Conservation (phyloP, 495 filamentous ascomycete species). For the Neurospora sp. region DNA sequence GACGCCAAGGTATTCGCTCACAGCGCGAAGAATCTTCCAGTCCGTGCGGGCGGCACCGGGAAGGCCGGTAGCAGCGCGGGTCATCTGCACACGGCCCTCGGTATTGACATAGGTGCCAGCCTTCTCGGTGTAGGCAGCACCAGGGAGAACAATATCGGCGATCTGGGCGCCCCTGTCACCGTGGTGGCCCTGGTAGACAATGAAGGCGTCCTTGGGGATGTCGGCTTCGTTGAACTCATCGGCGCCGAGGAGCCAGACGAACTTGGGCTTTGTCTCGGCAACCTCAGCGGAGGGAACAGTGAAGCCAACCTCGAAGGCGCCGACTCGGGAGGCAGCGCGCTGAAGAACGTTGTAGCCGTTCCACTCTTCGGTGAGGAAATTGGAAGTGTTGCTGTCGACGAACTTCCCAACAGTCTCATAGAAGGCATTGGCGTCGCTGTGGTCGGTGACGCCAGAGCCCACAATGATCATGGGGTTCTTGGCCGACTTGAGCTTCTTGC, state of each 20-base stretch:
- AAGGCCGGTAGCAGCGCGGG: constrained; percentile 71
- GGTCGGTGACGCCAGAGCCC: constrained; percentile 80
- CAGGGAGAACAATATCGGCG: constrained; percentile 88
- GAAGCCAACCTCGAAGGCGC: constrained; percentile 93
- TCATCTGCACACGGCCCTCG: constrained; percentile 89
- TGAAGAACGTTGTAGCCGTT: constrained; percentile 97
- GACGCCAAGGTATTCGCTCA: constrained; percentile 78
- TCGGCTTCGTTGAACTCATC: constrained; percentile 75
- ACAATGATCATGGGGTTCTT: constrained; percentile 93
- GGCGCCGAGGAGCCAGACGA: constrained; percentile 93
- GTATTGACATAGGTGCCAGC: constrained; percentile 96
- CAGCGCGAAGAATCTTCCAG: constrained; percentile 95
- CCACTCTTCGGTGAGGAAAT: constrained; percentile 85
- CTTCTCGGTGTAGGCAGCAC: constrained; percentile 95
- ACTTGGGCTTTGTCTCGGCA: constrained; percentile 75
- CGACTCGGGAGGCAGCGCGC: constrained; percentile 78
- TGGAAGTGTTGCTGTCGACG: constrained; percentile 80
- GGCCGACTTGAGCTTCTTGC: constrained; percentile 81
- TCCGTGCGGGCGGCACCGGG: constrained; percentile 87
- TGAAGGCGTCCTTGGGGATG: constrained; percentile 87
- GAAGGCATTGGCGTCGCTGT: constrained; percentile 80
- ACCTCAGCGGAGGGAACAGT: constrained; percentile 68
- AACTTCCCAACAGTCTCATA: constrained; percentile 83
- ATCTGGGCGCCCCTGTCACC: constrained; percentile 87
- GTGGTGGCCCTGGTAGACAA: constrained; percentile 97